Base-by-base conservation (phyloP, 768 basidiomycete species). In the Tulasnella sp. region DNA sequence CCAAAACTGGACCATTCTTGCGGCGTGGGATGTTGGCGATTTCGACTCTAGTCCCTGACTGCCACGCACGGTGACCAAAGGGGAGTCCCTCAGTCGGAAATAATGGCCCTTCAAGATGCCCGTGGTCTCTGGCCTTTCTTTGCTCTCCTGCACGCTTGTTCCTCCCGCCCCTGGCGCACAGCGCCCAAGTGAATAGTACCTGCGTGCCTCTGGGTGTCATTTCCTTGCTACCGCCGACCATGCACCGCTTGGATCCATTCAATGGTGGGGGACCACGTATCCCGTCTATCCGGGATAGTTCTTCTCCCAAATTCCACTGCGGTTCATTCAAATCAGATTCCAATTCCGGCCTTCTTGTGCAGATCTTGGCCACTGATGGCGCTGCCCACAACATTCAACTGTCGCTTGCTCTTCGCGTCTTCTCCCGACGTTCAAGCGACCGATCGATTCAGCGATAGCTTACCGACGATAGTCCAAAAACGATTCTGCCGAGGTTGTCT, bases 391-490 rank as follows among this genome's bases (percentile, higher is more conserved):
- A 51, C 51, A 51, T n/a, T 51, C 51, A 32, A 18, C 61, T 67
- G 61, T 67, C 61, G 61, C 61, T 35, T 35, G 61, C 61, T 67
- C 61, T 67, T 67, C 61, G 61, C 61, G 15, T 26, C 61, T 67
- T 67, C 61, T 67, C 61, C 61, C 61, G 61, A 67, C 61, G 61
- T 67, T 67, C 61, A 67, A 67, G 61, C 61, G 61, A 51, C 61
- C 61, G 61, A 67, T 67, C 29, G 61, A 67, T 67, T 67, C 61
- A 67, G 61, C 61, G 61, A 67, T 67, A 67, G 61, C 61, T 67
- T 67, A 6, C 61, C 61, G 61, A 67, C 61, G 61, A 67, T 29
- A 29, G 61, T 35, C 61, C 61, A 67, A 67, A 67, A 26, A 32
- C 32, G 61, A 67, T 67, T 67, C 61, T 67, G 16, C 61, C 61